These are phyloP conservation scores for Fusarium newnesense DNA, from an alignment of 2,329 filamentous ascomycete genomes.

Conservation along the genomic window DNA sequence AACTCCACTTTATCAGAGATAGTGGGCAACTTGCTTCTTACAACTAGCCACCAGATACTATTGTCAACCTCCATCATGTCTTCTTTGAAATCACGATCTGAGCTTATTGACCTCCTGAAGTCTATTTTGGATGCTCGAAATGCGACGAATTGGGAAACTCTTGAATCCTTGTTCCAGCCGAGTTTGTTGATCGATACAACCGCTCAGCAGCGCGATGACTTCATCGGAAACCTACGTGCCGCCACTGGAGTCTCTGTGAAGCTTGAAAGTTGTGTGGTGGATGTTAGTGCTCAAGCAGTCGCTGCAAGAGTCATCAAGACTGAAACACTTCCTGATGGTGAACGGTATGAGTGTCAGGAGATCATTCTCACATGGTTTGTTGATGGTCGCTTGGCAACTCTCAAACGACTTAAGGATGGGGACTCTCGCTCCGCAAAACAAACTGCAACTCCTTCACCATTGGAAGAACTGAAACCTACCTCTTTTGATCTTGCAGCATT, in stretches of 20 bases:
- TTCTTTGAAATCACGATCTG: neutral
- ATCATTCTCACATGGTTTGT: conserved; percentile 17
- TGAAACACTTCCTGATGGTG: fast-evolving
- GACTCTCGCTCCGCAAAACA: neutral
- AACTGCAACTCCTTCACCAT: neutral
- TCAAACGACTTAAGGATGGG: neutral
- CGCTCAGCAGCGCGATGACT: neutral
- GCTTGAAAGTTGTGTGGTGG: conserved; percentile 14
- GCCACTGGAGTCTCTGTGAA: fast-evolving
- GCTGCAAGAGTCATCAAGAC: conserved; percentile 6
- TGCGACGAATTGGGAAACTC: neutral
- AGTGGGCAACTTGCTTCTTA: neutral
- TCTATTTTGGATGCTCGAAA: neutral
- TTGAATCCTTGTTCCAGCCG: neutral
- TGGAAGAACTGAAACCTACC: neutral
- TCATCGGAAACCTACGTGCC: neutral
- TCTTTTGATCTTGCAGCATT: neutral
- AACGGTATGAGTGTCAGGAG: conserved; percentile 8
- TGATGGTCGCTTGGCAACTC: neutral
- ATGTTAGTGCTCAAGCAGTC: conserved; percentile 1
- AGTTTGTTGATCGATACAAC: neutral
- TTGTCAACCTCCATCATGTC: neutral
- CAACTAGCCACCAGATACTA: fast-evolving
- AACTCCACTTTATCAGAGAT: fast-evolving
- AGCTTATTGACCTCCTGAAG: neutral